Evolutionary conservation across 768 basidiomycete genomes (phyloP), one percentile per base, ranked within the genome.

Genomic region (Russula brevipes): DNA sequence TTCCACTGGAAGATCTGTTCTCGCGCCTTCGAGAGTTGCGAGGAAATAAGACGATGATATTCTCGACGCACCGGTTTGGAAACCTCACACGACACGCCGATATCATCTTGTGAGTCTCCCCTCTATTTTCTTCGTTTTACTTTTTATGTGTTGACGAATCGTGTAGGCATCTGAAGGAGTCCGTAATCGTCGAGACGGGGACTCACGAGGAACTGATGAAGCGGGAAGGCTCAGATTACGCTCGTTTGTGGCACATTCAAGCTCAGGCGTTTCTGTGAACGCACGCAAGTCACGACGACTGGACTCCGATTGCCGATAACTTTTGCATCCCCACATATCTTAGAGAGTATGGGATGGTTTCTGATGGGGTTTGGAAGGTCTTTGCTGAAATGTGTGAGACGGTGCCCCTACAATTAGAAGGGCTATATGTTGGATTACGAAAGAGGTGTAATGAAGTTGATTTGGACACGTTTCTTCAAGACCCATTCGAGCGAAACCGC

Each of bases 31-130:
- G 86, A 24, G 74, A 79, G 8, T 70, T 92, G 30, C 79, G 88
- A 57, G 88, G 87, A 14, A 85, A 81, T 72, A 91, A 91, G 73
- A 91, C 89, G 2, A 91, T 91, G 89, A 73, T 91, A 31, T 91
- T 90, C 70, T 90, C 88, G 1, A 87, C 87, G 0, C 90, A 88
- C 73, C 77, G 86, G 1, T 81, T 79, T 68, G 88, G 88, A 11
- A 88, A 84, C 62, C 76, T 89, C 11, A 90, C 88, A 0, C 78
- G 87, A 7, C 80, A 87, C 67, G 88, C 63, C 12, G 63, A 64
- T 45, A 24, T 64, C 47, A 60, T 64, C 36, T 60, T 64, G 63
- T 64, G 24, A 1, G 63, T 64, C 31, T 33, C 24, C 24, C 24
- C 2, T 11, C 24, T 24, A 1, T 24, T 24, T 39, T 39, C 16